Conservation (phyloP, 2,329 filamentous ascomycete genomes). For the Leptographium flavum region DNA sequence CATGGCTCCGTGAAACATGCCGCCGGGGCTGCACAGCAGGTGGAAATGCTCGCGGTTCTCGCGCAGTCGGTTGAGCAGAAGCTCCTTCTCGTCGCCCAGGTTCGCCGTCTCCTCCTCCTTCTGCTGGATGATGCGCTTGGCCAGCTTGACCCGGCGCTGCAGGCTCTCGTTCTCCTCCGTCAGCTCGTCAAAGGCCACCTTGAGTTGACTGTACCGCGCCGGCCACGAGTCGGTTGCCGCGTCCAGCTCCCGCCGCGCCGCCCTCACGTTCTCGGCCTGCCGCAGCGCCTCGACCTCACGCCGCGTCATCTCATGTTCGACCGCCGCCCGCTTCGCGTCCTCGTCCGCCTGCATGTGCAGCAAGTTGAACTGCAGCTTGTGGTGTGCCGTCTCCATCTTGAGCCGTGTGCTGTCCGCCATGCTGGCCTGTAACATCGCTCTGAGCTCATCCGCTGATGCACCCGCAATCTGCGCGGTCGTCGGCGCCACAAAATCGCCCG, state of each 20-base stretch:
- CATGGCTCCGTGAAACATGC: slow-evolving; percentile 47
- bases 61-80: slow-evolving; percentile 69
- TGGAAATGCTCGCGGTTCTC: slow-evolving; percentile 84
- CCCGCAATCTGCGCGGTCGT: slow-evolving; percentile 34
- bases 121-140: slow-evolving; percentile 65
- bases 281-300: slow-evolving; percentile 77
- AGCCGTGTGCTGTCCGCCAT: slow-evolving; percentile 43
- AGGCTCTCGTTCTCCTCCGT: slow-evolving; percentile 52
- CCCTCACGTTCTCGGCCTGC: slow-evolving; percentile 53
- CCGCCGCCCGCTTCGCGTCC: slow-evolving; percentile 70
- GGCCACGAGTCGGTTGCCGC: slow-evolving; percentile 33
- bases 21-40: slow-evolving; percentile 60
- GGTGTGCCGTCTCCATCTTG: slow-evolving; percentile 76
- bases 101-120: slow-evolving; percentile 59
- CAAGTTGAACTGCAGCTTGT: slow-evolving; percentile 80
- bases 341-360: slow-evolving; percentile 73
- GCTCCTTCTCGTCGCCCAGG: slow-evolving; percentile 61
- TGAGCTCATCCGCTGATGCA: slow-evolving; percentile 40
- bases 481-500: slow-evolving; percentile 31
- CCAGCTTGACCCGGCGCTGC: slow-evolving; percentile 50
- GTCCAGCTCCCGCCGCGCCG: slow-evolving; percentile 39
- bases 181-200: slow-evolving; percentile 51
- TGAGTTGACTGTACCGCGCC: slow-evolving; percentile 44
- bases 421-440: slow-evolving; percentile 38
- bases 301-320: slow-evolving; percentile 85